A percentile compares a stretch with the other conserved stretches of the same genome.
Evolutionary conservation across 257 asterid genomes (phyloP).

Genomic region (Coffea canephora): DNA sequence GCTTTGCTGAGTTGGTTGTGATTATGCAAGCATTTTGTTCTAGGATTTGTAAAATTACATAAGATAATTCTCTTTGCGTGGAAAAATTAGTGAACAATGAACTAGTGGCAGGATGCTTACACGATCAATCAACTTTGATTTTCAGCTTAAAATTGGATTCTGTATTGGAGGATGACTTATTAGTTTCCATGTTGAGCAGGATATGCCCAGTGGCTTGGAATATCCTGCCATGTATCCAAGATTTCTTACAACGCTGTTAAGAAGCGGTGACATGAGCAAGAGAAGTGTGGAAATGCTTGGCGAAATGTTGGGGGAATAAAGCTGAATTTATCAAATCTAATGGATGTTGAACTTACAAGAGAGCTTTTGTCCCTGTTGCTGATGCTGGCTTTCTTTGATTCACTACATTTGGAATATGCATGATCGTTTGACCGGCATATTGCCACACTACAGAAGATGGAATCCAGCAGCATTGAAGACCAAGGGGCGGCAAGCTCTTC

Average conservation of each 20-base stretch:
- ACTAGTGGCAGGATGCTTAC: neutral
- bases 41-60: neutral
- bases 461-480: neutral
- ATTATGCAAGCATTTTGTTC: neutral
- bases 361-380: neutral
- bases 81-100: neutral
- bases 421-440: neutral
- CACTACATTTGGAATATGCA: neutral
- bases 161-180: neutral
- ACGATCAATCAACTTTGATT: neutral
- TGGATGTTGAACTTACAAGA: conserved; percentile 19
- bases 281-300: conserved; percentile 82
- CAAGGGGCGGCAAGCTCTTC: neutral
- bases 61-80: neutral
- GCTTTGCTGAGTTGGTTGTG: neutral
- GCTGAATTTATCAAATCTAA: conserved; percentile 34
- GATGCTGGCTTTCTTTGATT: neutral
- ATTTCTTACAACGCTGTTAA: conserved; percentile 74
- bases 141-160: neutral
- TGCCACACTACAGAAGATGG: neutral
- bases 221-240: conserved; percentile 65
- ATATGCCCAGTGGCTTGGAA: conserved; percentile 53
- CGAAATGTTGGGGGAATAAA: conserved; percentile 89
- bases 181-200: conserved; percentile 38
- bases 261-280: conserved; percentile 79